A percentile compares a stretch with the other conserved stretches of the same genome.
phyloP scores from a whole-genome alignment of 805 yeast genomes.

The Monosporozyma siamensis region DNA sequence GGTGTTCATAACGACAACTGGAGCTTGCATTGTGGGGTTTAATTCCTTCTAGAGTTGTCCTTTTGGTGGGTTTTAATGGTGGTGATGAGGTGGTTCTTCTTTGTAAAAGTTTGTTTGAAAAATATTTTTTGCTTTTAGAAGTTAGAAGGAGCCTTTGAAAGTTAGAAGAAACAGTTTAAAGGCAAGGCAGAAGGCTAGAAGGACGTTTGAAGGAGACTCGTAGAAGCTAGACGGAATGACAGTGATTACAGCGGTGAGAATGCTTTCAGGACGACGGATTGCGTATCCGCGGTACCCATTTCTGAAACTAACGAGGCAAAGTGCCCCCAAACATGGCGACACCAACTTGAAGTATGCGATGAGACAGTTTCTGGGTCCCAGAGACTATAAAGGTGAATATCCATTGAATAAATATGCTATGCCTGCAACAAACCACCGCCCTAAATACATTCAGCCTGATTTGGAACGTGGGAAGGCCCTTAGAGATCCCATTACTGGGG shows the following conservation, averaged over 20 bases:
- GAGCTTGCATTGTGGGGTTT: conserved; percentile 71
- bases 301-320: conserved; percentile 34
- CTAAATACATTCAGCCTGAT: conserved; percentile 62
- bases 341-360: conserved; percentile 54
- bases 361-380: conserved; percentile 74
- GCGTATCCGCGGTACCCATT: conserved; percentile 48
- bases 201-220: background rate
- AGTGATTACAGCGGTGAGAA: background rate
- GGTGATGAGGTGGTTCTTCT: conserved; percentile 9
- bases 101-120: background rate
- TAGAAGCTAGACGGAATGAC: background rate
- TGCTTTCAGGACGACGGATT: conserved; percentile 37
- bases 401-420: conserved; percentile 62
- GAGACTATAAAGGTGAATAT: conserved; percentile 75
- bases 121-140: no score
- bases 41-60: no score
- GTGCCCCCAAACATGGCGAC: conserved; percentile 34
- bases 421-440: conserved; percentile 57
- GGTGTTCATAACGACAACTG: conserved; percentile 78
- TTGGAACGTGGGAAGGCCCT: conserved; percentile 35
- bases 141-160: no score
- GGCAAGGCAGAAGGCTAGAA: background rate
- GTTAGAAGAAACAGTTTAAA: no score
- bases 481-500: conserved; percentile 28
- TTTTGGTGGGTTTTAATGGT: background rate